Evolutionary conservation across 108 stramenopile species (phyloP).

Genomic region (Cyclostephanos invisitatus): DNA sequence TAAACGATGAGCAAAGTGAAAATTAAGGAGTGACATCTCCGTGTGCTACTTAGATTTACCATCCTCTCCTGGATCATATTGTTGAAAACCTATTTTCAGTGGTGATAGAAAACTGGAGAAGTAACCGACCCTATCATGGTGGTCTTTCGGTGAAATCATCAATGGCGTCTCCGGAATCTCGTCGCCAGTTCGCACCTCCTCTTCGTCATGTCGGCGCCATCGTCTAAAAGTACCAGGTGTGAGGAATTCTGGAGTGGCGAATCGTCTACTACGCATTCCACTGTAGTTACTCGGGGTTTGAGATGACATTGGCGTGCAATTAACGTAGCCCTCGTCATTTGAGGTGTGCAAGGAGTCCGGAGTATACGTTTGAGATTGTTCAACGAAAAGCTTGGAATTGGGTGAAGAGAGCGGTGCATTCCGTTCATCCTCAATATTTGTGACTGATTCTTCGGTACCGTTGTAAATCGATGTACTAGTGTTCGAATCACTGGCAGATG

Average conservation of each 20-base stretch:
- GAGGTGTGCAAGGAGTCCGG: not conserved
- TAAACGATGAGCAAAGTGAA: too few species aligned
- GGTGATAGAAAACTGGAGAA: conserved; percentile 1
- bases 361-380: conserved; percentile 5
- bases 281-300: conserved; percentile 2
- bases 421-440: conserved; percentile 6
- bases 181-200: too few species aligned
- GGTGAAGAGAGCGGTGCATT: conserved; percentile 3
- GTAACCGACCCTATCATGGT: not conserved
- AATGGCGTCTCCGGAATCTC: conserved; percentile 5
- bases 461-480: conserved; percentile 1
- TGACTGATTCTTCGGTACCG: not conserved
- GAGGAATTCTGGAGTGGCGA: conserved; percentile 8
- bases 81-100: not conserved
- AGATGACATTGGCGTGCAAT: conserved; percentile 29
- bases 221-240: too few species aligned
- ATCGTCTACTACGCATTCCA: conserved; percentile 3
- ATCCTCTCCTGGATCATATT: not conserved
- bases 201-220: too few species aligned
- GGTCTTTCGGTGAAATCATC: conserved; percentile 20
- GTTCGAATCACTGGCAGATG: not conserved
- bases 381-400: not conserved
- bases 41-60: not conserved
- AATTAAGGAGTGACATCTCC: too few species aligned
- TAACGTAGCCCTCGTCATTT: conserved; percentile 20